Evolutionary conservation across 371 early-diverging fungal species (phyloP).

Genomic region (Rhizopus delemar): DNA sequence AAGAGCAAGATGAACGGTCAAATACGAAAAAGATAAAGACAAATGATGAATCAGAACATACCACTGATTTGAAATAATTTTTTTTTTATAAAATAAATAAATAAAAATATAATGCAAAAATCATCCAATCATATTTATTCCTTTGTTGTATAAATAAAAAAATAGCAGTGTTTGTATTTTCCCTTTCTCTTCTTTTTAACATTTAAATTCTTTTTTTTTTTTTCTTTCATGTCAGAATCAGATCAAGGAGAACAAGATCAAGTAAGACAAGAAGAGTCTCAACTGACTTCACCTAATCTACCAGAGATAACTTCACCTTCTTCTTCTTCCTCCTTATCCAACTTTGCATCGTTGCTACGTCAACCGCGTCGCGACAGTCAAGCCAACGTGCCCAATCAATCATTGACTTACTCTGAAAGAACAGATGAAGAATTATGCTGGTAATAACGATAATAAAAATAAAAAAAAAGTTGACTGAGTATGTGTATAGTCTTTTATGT

Average conservation of each 20-base stretch:
- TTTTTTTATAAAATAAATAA: slow-evolving; percentile 3
- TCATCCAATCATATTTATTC: neutral
- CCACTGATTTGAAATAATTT: neutral
- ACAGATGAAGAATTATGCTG: slow-evolving; percentile 17
- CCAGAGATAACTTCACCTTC: neutral
- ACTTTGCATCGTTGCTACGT: neutral
- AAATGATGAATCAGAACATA: no score
- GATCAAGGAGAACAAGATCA: neutral
- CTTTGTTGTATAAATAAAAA: neutral
- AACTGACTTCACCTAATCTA: neutral
- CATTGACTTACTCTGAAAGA: neutral
- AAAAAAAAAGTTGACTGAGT: neutral
- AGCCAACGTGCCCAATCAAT: slow-evolving; percentile 3
- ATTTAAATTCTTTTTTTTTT: neutral
- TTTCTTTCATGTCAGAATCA: neutral
- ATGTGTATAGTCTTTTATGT: slow-evolving; percentile 70
- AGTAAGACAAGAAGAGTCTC: neutral
- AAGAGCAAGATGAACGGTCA: neutral
- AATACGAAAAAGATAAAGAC: no score
- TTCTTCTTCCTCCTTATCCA: neutral
- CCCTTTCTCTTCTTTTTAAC: neutral
- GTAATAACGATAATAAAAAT: neutral
- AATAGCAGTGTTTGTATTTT: neutral
- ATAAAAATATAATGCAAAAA: slow-evolving; percentile 7
- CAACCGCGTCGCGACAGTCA: neutral